phyloP scores from a whole-genome alignment of 164 flowering plant species.

The Magnolia officinalis region DNA sequence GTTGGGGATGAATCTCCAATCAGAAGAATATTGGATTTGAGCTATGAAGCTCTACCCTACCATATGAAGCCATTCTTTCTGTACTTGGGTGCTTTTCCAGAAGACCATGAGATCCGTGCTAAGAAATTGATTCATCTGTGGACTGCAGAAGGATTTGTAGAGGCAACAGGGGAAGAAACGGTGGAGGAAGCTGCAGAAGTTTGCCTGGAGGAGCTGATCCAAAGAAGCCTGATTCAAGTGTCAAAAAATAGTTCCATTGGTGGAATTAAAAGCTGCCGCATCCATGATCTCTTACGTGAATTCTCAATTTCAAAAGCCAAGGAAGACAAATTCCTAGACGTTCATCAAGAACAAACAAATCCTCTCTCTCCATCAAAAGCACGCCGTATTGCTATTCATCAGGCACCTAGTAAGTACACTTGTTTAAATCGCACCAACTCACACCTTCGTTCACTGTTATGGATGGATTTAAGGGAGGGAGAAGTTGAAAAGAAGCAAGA shows the following conservation, averaged over 20 bases:
- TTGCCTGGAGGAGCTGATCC: too few species aligned
- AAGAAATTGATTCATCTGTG: neutral
- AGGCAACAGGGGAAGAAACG: neutral
- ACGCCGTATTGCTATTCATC: neutral
- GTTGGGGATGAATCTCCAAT: neutral
- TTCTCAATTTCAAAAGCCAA: too few species aligned
- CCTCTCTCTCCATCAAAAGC: neutral
- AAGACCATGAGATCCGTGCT: neutral
- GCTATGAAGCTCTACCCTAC: neutral
- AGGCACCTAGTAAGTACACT: too few species aligned
- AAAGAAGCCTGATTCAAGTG: too few species aligned
- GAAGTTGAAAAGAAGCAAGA: too few species aligned
- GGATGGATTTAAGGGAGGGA: too few species aligned
- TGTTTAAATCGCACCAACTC: too few species aligned
- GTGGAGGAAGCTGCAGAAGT: neutral
- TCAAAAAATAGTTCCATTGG: too few species aligned
- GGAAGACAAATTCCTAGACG: too few species aligned
- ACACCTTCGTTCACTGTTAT: too few species aligned
- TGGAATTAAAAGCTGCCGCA: too few species aligned
- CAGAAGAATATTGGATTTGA: slow-evolving; percentile 3
- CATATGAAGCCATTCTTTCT: neutral
- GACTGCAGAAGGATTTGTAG: neutral
- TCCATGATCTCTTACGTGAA: too few species aligned
- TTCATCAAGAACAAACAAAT: neutral
- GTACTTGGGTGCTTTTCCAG: neutral